Percentiles rank a stretch among this genome's conserved stretches.
phyloP scores from a whole-genome alignment of 768 basidiomycete species.

The Pilatotrama ljubarskyi region DNA sequence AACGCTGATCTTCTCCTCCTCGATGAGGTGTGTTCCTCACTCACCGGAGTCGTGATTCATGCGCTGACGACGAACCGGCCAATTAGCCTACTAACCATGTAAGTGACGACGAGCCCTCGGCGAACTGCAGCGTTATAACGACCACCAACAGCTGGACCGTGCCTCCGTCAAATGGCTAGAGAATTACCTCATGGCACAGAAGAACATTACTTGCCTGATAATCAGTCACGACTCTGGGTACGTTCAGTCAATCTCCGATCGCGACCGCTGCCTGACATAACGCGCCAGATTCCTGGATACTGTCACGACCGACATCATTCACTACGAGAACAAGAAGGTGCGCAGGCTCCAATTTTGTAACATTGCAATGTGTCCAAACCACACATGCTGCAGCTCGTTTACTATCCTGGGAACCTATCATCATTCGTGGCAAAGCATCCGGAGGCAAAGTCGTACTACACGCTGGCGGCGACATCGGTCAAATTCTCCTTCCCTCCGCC shows the following conservation, averaged over 20 bases:
- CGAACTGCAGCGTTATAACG: slow-evolving; percentile 17
- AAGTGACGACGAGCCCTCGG: slow-evolving; percentile 35
- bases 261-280: not conserved
- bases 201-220: slow-evolving; percentile 86
- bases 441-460: slow-evolving; percentile 96
- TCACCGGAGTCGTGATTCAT: not conserved
- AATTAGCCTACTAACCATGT: slow-evolving; percentile 88
- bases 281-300: slow-evolving; percentile 81
- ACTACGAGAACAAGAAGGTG: slow-evolving; percentile 94
- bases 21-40: slow-evolving; percentile 61
- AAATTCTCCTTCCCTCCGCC: slow-evolving; percentile 96
- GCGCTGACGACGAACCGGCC: slow-evolving; percentile 16
- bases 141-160: slow-evolving; percentile 60
- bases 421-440: slow-evolving; percentile 88
- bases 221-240: slow-evolving; percentile 96
- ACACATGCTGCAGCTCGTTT: slow-evolving; percentile 62
- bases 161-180: slow-evolving; percentile 92
- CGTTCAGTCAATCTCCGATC: slow-evolving; percentile 28
- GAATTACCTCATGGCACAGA: slow-evolving; percentile 79
- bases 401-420: slow-evolving; percentile 92
- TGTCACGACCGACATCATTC: slow-evolving; percentile 95
- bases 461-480: slow-evolving; percentile 88
- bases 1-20: slow-evolving; percentile 83
- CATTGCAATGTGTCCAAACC: slow-evolving; percentile 9
- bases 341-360: slow-evolving; percentile 7